A percentile compares a stretch with the other conserved stretches of the same genome.
These are phyloP conservation scores for Botrytis fragariae DNA, from an alignment of 2,329 filamentous ascomycete species.

Conservation along the genomic window DNA sequence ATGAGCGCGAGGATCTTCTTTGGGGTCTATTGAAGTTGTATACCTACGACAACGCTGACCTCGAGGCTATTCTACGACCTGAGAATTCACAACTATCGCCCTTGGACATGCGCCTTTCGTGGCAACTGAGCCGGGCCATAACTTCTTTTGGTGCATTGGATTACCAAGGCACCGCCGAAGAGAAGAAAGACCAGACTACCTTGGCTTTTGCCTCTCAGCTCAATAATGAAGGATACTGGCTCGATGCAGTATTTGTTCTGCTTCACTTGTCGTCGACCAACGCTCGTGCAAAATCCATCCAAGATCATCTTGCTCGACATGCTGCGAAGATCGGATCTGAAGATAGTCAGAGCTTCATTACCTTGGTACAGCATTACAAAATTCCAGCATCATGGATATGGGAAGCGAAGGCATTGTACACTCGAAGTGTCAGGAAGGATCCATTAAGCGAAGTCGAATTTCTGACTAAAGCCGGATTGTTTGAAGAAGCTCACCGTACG, in stretches of 20 bases:
- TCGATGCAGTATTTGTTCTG: slow-evolving; percentile 72
- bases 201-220: slow-evolving; percentile 64
- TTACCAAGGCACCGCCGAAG: slow-evolving; percentile 51
- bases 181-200: slow-evolving; percentile 65
- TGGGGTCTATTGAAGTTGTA: slow-evolving; percentile 87
- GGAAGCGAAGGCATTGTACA: slow-evolving; percentile 80
- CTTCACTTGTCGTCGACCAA: slow-evolving; percentile 66
- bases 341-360: slow-evolving; percentile 53
- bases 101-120: slow-evolving; percentile 72
- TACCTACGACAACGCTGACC: slow-evolving; percentile 55
- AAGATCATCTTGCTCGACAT: slow-evolving; percentile 72
- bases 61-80: slow-evolving; percentile 72
- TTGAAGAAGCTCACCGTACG: slow-evolving; percentile 78
- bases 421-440: slow-evolving; percentile 69
- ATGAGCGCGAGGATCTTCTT: slow-evolving; percentile 70
- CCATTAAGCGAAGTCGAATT: slow-evolving; percentile 71
- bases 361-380: slow-evolving; percentile 61
- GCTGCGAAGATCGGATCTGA: slow-evolving; percentile 63
- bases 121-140: slow-evolving; percentile 77
- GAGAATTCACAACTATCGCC: slow-evolving; percentile 74
- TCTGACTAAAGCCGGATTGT: slow-evolving; percentile 73
- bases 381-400: slow-evolving; percentile 80
- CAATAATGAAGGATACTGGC: slow-evolving; percentile 62
- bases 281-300: slow-evolving; percentile 64
- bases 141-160: slow-evolving; percentile 48